Base-by-base conservation (phyloP, 495 filamentous ascomycete species). In the Hypoxylon rickii region DNA sequence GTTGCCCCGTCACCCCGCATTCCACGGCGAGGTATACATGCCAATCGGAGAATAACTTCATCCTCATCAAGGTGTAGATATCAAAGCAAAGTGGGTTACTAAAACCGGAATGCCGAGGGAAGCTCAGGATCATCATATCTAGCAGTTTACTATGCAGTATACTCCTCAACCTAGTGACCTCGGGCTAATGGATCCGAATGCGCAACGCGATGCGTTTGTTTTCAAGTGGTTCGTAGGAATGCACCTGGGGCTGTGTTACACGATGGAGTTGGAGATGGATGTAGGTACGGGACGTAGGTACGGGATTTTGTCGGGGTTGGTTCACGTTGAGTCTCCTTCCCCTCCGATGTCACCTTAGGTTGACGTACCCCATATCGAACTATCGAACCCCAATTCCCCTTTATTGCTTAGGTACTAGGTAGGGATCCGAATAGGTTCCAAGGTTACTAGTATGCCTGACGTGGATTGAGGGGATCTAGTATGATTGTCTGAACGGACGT, bases 1-100 rank as follows among this genome's bases (percentile, higher is more conserved):
- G 22, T 36, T 29, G 4, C 24, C 38, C 37, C 48, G 1, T 41
- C 48, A 43, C 48, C 41, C 44, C 55, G 34, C 55, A 54, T 42
- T 34, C 13, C 37, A 16, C 26, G 18, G 10, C 41, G 31, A 21
- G 29, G 33, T 18, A 41, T 17, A 36, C 16, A 38, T 11, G 38
- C 18, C 20, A 22, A 34, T 38, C 31, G 18, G 32, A 40, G 33
- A 32, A 53, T 34, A 24, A 43, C 39, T 39, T 39, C 33, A 22
- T 44, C n/a, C n/a, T 38, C 33, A 38, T 44, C 39, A 10, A 4
- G 10, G 24, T 26, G 47, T 26, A 18, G 7, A 19, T 12, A 19
- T 16, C 40, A 7, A n/a, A 33, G 15, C 26, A 21, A 40, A 20
- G 34, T 46, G 22, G 41, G 6, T 36, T 45, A 32, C 26, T 29